Conservation (phyloP, 2,329 filamentous ascomycete genomes). For the Pyrenochaeta sp. region DNA sequence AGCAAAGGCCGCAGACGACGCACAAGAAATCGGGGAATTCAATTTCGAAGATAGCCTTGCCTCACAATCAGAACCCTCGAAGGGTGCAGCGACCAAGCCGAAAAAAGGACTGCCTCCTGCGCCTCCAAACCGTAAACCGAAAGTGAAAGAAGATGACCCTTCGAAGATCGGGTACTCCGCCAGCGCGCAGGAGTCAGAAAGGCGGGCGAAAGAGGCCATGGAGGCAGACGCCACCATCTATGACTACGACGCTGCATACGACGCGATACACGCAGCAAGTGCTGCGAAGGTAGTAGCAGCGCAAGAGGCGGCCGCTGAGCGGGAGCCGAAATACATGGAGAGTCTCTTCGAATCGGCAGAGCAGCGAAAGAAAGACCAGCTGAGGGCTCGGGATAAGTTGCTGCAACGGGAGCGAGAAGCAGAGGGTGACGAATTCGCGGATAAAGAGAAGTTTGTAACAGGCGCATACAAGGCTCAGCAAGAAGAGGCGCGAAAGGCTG, state of each 20-base stretch:
- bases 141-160: conserved; percentile 44
- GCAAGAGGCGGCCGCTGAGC: conserved; percentile 63
- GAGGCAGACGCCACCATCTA: conserved; percentile 78
- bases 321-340: conserved; percentile 81
- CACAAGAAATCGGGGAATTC: conserved; percentile 64
- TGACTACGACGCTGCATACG: conserved; percentile 85
- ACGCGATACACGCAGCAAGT: conserved; percentile 69
- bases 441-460: conserved; percentile 87
- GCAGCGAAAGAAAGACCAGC: conserved; percentile 77
- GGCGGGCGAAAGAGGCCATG: conserved; percentile 70
- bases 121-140: conserved; percentile 50
- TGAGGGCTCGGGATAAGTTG: conserved; percentile 82
- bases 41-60: conserved; percentile 64
- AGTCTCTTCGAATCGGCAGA: conserved; percentile 77
- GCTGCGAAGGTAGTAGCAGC: conserved; percentile 66
- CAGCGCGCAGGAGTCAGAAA: conserved; percentile 68
- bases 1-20: conserved; percentile 47
- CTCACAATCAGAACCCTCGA: conserved; percentile 29
- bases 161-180: conserved; percentile 69
- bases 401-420: conserved; percentile 79
- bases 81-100: conserved; percentile 41
- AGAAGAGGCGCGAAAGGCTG: conserved; percentile 73
- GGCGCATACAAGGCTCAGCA: conserved; percentile 84
- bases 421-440: conserved; percentile 81
- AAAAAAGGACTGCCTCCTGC: conserved; percentile 46